These are phyloP conservation scores for Penicillium psychrofluorescens DNA, from an alignment of 495 filamentous ascomycete genomes.

Conservation along the genomic window DNA sequence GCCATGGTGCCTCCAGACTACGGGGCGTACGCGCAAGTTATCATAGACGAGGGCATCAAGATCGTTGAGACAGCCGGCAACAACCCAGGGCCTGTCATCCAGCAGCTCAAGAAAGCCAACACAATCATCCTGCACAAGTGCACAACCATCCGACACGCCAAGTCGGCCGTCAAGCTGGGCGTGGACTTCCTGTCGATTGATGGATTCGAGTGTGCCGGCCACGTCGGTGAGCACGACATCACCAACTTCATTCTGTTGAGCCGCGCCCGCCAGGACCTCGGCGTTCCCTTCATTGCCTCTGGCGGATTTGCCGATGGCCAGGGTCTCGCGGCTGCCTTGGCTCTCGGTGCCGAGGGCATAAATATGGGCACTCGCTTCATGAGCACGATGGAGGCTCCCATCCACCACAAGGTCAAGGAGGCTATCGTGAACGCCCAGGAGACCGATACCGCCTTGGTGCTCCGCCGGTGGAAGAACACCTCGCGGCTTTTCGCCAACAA, in stretches of 20 bases:
- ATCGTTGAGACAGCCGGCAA: constrained; percentile 98
- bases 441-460: constrained; percentile 81
- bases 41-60: constrained; percentile 87
- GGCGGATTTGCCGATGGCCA: constrained; percentile 95
- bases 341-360: constrained; percentile 86
- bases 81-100: constrained; percentile 84
- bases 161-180: constrained; percentile 86
- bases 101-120: constrained; percentile 73
- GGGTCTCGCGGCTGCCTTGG: constrained; percentile 86
- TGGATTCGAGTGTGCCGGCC: constrained; percentile 95
- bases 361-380: constrained; percentile 95
- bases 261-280: constrained; percentile 76
- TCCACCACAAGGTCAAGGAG: constrained; percentile 89
- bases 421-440: constrained; percentile 84
- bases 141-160: constrained; percentile 90
- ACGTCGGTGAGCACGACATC: constrained; percentile 93
- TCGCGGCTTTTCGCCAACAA: constrained; percentile 83
- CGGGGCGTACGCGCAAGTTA: constrained; percentile 80
- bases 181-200: constrained; percentile 96
- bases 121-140: constrained; percentile 91
- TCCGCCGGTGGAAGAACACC: constrained; percentile 92
- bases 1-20: constrained; percentile 88
- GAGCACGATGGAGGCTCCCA: constrained; percentile 86
- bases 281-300: constrained; percentile 87
- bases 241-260: constrained; percentile 94